Percentiles rank a stretch among this genome's conserved stretches.
phyloP scores from a whole-genome alignment of 2,329 filamentous ascomycete genomes.

The Apiospora kogelbergensis region DNA sequence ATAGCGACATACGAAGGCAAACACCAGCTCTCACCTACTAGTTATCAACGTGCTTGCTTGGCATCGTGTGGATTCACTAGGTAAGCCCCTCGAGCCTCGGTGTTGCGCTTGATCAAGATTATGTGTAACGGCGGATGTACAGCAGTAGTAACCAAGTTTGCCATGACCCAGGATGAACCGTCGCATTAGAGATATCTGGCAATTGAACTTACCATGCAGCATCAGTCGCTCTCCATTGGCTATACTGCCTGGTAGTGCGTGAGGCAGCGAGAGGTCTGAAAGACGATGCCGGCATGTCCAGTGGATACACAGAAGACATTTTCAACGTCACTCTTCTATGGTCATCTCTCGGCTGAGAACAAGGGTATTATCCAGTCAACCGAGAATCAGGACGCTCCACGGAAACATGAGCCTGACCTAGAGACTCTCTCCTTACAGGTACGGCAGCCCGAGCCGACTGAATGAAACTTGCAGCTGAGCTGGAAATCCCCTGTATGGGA shows the following conservation, averaged over 20 bases:
- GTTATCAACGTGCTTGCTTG: not conserved
- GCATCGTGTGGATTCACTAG: not conserved
- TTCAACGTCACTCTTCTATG: not conserved
- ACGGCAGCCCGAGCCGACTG: not conserved
- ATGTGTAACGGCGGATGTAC: not conserved
- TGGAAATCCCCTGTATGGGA: not conserved
- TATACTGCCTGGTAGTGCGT: not conserved
- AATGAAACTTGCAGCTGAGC: conserved; percentile 4
- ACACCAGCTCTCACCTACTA: not conserved
- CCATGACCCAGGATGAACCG: not conserved
- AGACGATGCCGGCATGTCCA: not conserved
- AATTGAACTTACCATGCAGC: not conserved
- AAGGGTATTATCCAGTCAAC: not conserved
- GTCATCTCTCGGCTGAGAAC: not conserved
- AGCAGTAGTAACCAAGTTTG: not conserved
- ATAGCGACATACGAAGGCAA: not conserved
- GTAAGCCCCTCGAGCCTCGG: not conserved
- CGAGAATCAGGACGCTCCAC: not conserved
- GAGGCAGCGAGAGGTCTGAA: not conserved
- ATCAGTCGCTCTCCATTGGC: not conserved
- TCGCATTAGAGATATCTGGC: not conserved
- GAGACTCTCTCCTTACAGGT: not conserved
- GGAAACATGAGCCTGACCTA: not conserved
- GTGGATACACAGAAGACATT: not conserved
- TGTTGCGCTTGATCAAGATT: not conserved